A percentile compares a stretch with the other conserved stretches of the same genome.
Evolutionary conservation across 164 flowering plant genomes (phyloP).

Genomic region (Umbilicus rupestris): DNA sequence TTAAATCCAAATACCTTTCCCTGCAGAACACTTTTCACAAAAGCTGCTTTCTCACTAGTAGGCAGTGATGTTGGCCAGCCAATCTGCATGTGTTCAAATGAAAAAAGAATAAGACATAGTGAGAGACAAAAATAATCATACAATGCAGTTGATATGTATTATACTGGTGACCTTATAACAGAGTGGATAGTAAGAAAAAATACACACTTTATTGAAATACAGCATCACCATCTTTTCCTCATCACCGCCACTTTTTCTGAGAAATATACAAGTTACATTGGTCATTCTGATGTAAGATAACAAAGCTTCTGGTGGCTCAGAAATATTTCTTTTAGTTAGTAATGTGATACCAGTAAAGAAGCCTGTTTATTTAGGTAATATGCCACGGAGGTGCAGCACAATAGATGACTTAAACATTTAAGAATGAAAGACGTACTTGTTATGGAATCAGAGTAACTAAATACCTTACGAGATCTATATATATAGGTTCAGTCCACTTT

Average conservation of each 20-base stretch:
- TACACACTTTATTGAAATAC: conserved; percentile 65
- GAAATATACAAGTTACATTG: background rate
- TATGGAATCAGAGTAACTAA: conserved; percentile 9
- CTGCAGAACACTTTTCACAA: conserved; percentile 53
- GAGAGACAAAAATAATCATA: background rate
- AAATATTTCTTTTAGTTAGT: background rate
- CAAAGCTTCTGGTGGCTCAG: background rate
- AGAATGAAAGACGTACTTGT: background rate
- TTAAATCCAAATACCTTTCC: conserved; percentile 51
- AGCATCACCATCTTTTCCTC: conserved; percentile 77
- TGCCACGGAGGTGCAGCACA: background rate
- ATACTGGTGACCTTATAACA: background rate
- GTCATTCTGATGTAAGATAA: background rate
- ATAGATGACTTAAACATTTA: background rate
- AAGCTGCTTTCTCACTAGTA: conserved; percentile 66
- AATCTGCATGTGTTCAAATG: conserved; percentile 37
- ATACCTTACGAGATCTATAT: conserved; percentile 78
- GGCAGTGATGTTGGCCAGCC: conserved; percentile 97
- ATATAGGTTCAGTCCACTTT: conserved; percentile 81
- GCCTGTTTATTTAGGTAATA: background rate
- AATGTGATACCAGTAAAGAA: background rate
- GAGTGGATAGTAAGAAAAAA: background rate
- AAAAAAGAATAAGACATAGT: background rate
- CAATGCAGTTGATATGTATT: background rate
- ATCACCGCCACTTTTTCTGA: conserved; percentile 76